These are phyloP conservation scores for Pleurotus sapidus DNA, from an alignment of 768 basidiomycete species.

Conservation along the genomic window DNA sequence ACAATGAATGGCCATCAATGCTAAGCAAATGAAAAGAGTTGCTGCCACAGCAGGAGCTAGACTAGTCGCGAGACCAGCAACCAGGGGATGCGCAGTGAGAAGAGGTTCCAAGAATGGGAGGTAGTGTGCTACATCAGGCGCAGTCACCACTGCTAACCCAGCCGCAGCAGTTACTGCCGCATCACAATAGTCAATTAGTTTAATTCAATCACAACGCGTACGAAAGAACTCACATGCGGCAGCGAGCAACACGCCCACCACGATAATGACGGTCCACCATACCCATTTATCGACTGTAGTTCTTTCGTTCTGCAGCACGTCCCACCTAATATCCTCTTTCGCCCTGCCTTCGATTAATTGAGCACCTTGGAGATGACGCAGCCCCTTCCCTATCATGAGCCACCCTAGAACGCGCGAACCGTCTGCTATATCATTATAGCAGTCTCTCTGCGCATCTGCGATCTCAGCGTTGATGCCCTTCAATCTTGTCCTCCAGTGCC, in stretches of 20 bases:
- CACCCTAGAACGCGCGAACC: slow-evolving; percentile 73
- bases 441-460: slow-evolving; percentile 58
- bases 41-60: slow-evolving; percentile 66
- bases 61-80: slow-evolving; percentile 62
- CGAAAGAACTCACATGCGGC: slow-evolving; percentile 51
- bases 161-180: slow-evolving; percentile 64
- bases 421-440: slow-evolving; percentile 71
- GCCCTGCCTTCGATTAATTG: slow-evolving; percentile 76
- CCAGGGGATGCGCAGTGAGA: slow-evolving; percentile 43
- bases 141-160: slow-evolving; percentile 63
- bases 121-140: slow-evolving; percentile 72
- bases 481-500: slow-evolving; percentile 63
- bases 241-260: slow-evolving; percentile 50
- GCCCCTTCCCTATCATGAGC: slow-evolving; percentile 71
- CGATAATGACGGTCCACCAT: slow-evolving; percentile 56
- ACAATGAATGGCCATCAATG: slow-evolving; percentile 55
- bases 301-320: slow-evolving; percentile 63
- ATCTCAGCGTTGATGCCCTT: slow-evolving; percentile 77
- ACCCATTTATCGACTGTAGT: slow-evolving; percentile 40
- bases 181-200: slow-evolving; percentile 9
- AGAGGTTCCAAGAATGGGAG: slow-evolving; percentile 61
- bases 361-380: slow-evolving; percentile 59
- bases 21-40: slow-evolving; percentile 54
- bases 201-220: slow-evolving; percentile 1
- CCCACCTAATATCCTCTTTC: slow-evolving; percentile 83